phyloP scores from a whole-genome alignment of 2,329 filamentous ascomycete species.

The Pyrenophora seminiperda region DNA sequence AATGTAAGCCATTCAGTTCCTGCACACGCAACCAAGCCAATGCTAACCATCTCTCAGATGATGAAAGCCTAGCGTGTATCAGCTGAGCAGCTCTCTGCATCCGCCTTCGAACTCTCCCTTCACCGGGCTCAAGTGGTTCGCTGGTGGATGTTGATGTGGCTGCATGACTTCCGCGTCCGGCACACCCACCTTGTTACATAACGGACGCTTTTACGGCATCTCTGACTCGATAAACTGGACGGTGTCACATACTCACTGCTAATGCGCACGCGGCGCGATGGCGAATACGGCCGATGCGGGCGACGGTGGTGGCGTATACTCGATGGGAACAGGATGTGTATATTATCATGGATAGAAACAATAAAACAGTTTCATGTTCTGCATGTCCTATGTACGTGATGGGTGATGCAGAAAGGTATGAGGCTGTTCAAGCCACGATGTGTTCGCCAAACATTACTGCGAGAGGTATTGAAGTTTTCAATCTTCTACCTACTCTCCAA shows the following conservation, averaged over 20 bases:
- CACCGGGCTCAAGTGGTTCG: constrained; percentile 87
- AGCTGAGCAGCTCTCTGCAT: constrained; percentile 79
- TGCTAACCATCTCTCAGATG: constrained; percentile 67
- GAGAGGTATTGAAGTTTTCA: constrained; percentile 32
- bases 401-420: background rate
- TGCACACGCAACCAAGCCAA: background rate
- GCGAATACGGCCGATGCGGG: background rate
- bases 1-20: constrained; percentile 69
- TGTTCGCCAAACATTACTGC: constrained; percentile 34
- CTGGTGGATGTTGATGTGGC: constrained; percentile 65
- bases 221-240: constrained; percentile 77
- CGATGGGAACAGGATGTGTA: constrained; percentile 1
- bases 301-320: background rate
- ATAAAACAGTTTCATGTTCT: constrained; percentile 5
- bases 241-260: constrained; percentile 38
- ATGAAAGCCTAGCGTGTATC: constrained; percentile 99
- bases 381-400: constrained; percentile 1
- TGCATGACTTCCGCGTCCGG: constrained; percentile 99
- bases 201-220: constrained; percentile 98
- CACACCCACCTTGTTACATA: constrained; percentile 96
- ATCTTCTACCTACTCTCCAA: constrained; percentile 40
- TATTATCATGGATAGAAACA: constrained; percentile 5
- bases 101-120: constrained; percentile 81
- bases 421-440: background rate
- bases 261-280: constrained; percentile 5